A percentile compares a stretch with the other conserved stretches of the same genome.
Conservation (phyloP, 257 asterid genomes). For the Capsicum baccatum region DNA sequence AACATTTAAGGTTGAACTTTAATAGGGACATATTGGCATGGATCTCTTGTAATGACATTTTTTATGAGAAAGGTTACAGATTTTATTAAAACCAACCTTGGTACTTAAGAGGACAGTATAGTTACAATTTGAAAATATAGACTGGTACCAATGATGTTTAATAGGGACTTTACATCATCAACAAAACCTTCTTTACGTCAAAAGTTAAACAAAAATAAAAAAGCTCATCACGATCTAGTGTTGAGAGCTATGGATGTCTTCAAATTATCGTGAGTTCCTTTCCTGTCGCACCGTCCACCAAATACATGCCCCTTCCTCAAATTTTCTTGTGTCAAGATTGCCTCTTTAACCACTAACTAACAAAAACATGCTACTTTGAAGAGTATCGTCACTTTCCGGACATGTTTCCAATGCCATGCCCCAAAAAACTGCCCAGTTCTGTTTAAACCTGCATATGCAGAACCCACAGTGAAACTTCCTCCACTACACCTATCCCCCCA, state of each 20-base stretch:
- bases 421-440: not conserved
- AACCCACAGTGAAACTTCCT: conserved; percentile 8
- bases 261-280: not conserved
- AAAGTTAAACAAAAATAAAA: not conserved
- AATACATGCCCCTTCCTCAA: conserved; percentile 18
- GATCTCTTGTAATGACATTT: not conserved
- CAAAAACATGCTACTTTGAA: not conserved
- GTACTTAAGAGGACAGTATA: not conserved
- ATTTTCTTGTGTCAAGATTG: not conserved
- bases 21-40: conserved; percentile 10
- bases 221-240: not conserved
- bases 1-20: not conserved
- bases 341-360: conserved; percentile 2
- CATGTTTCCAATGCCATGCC: not conserved
- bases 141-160: not conserved
- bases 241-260: not conserved
- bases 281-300: not conserved
- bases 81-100: not conserved
- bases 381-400: not conserved
- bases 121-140: not conserved
- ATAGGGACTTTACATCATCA: conserved; percentile 7
- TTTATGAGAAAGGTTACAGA: not conserved
- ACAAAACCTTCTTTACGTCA: conserved; percentile 19
- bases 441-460: conserved; percentile 22
- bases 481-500: not conserved